phyloP scores from a whole-genome alignment of 1,284 basidiomycete genomes.

The Ceratobasidium sp. region DNA sequence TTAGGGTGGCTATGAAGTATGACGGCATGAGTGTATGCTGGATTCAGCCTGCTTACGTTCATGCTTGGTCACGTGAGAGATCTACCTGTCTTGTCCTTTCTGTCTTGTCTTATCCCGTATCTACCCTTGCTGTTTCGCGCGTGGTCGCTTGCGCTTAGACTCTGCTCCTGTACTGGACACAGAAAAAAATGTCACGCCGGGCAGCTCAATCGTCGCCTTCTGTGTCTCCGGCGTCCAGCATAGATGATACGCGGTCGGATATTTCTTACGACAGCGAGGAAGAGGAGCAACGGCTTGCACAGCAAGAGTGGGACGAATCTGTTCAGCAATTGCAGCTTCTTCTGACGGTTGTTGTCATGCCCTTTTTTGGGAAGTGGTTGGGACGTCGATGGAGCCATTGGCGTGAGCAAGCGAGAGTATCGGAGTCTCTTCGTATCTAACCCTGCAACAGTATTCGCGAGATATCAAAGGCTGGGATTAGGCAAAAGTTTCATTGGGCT shows the following conservation, averaged over 20 bases:
- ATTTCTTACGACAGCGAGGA: slow-evolving; percentile 57
- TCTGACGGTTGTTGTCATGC: slow-evolving; percentile 82
- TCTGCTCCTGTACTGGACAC: neutral
- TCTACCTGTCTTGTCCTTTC: slow-evolving; percentile 6
- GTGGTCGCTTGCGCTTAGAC: neutral
- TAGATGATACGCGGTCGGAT: slow-evolving; percentile 36
- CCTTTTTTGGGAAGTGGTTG: slow-evolving; percentile 89
- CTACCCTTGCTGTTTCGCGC: neutral
- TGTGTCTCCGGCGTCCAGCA: slow-evolving; percentile 37
- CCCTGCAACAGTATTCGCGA: slow-evolving; percentile 14
- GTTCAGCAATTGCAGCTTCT: slow-evolving; percentile 86
- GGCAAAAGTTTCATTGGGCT: slow-evolving; percentile 35
- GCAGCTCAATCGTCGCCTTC: slow-evolving; percentile 31
- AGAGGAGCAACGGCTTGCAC: slow-evolving; percentile 75
- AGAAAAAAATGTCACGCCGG: neutral
- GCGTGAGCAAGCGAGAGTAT: slow-evolving; percentile 66
- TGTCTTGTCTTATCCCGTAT: slow-evolving; percentile 2
- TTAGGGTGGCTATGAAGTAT: neutral
- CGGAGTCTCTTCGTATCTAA: neutral
- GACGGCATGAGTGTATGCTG: slow-evolving; percentile 40
- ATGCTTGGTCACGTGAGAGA: slow-evolving; percentile 8
- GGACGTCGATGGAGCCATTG: slow-evolving; percentile 89
- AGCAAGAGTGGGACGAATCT: slow-evolving; percentile 94
- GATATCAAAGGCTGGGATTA: slow-evolving; percentile 36
- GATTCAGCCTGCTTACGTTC: slow-evolving; percentile 9